phyloP scores from a whole-genome alignment of 2,329 filamentous ascomycete genomes.

The Beauveria brongniartii region DNA sequence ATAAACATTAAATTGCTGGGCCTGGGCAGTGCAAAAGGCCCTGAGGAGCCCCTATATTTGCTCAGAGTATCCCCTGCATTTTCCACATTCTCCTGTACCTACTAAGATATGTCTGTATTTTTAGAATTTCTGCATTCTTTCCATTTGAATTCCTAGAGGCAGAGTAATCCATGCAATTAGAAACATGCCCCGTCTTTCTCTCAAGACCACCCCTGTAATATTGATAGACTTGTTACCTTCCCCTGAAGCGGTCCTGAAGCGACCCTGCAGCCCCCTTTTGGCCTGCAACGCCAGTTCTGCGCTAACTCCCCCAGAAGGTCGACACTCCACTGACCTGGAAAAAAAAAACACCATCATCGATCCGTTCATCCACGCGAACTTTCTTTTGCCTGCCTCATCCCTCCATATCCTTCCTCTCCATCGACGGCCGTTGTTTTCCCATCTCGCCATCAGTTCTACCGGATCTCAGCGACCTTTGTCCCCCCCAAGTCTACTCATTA shows the following conservation, averaged over 20 bases:
- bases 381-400: constrained; percentile 6
- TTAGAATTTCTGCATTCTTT: neutral
- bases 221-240: neutral
- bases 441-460: neutral
- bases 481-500: neutral
- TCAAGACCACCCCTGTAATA: neutral
- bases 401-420: neutral
- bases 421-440: neutral
- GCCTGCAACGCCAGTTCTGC: neutral
- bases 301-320: neutral
- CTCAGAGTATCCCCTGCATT: neutral
- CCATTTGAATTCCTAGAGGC: no score
- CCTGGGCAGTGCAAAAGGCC: neutral
- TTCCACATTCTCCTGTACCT: neutral
- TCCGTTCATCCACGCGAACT: constrained; percentile 3
- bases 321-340: neutral
- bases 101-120: neutral
- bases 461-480: neutral
- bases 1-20: neutral
- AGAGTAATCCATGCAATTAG: no score
- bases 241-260: neutral
- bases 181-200: no score
- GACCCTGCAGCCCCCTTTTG: neutral
- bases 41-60: neutral
- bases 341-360: neutral